A percentile compares a stretch with the other conserved stretches of the same genome.
These are phyloP conservation scores for Podospora anserina DNA, from an alignment of 495 filamentous ascomycete genomes.

Conservation along the genomic window DNA sequence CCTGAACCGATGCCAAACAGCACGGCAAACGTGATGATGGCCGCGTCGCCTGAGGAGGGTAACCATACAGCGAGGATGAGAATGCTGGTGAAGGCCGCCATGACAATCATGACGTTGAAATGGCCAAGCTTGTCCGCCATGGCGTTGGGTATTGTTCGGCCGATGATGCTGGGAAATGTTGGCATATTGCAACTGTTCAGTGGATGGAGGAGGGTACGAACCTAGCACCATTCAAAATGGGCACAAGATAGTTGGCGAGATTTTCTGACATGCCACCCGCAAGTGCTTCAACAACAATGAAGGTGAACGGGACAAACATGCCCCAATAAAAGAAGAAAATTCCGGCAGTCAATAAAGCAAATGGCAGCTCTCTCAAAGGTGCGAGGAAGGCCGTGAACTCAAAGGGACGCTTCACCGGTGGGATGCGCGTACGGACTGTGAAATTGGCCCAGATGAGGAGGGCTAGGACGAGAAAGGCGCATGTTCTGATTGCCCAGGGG, in stretches of 20 bases:
- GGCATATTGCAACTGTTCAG: not conserved
- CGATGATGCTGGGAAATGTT: not conserved
- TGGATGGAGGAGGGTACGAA: conserved; percentile 51
- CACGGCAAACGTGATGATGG: conserved; percentile 57
- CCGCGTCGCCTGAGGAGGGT: conserved; percentile 47
- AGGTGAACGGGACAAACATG: conserved; percentile 62
- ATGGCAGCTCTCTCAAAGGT: conserved; percentile 43
- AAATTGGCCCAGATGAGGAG: conserved; percentile 52
- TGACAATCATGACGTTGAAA: conserved; percentile 57
- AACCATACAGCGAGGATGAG: conserved; percentile 63
- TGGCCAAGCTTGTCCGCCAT: conserved; percentile 62
- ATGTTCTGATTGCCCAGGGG: conserved; percentile 62
- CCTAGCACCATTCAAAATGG: conserved; percentile 58
- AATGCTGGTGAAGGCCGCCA: conserved; percentile 51
- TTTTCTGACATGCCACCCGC: conserved; percentile 50
- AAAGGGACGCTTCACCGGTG: conserved; percentile 21
- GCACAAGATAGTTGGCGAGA: conserved; percentile 56
- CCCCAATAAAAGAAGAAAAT: conserved; percentile 54
- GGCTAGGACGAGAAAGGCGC: conserved; percentile 59
- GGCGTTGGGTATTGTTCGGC: not conserved
- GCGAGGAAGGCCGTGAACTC: not conserved
- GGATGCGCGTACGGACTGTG: conserved; percentile 21
- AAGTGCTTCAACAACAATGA: conserved; percentile 55
- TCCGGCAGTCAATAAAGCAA: conserved; percentile 17
- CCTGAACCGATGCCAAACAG: conserved; percentile 58